phyloP scores from a whole-genome alignment of 2,329 filamentous ascomycete species.

The Xylaria sp. region DNA sequence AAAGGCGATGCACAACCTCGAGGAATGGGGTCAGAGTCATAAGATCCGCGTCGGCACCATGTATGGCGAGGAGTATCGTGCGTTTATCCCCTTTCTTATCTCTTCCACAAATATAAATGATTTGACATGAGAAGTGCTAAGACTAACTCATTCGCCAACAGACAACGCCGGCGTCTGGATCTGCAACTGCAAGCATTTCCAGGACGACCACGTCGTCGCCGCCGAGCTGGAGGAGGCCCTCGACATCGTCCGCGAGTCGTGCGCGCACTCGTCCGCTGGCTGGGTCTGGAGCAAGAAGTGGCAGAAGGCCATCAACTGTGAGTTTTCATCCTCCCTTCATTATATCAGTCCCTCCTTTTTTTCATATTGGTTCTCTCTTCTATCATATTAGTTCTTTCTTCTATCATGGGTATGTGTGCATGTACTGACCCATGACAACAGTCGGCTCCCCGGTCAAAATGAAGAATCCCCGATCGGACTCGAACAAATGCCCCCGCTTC shows the following conservation, averaged over 20 bases:
- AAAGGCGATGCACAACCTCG: neutral
- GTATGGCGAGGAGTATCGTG: neutral
- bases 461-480: neutral
- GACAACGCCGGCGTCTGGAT: conserved; percentile 5
- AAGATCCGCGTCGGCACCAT: neutral
- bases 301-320: conserved; percentile 10
- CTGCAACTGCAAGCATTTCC: conserved; percentile 15
- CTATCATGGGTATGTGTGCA: neutral
- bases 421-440: neutral
- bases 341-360: neutral
- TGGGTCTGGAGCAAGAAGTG: conserved; percentile 12
- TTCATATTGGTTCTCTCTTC: too few relatives aligned
- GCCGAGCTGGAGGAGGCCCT: conserved; percentile 8
- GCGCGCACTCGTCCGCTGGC: neutral
- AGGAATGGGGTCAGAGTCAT: neutral
- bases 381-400: neutral
- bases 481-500: neutral
- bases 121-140: neutral
- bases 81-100: neutral
- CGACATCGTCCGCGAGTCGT: neutral
- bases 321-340: neutral
- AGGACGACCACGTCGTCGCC: neutral
- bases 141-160: neutral
- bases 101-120: too few relatives aligned
- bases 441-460: neutral